A percentile compares a stretch with the other conserved stretches of the same genome.
Conservation (phyloP, 2,329 filamentous ascomycete species). For the Pezicula rhizophila region DNA sequence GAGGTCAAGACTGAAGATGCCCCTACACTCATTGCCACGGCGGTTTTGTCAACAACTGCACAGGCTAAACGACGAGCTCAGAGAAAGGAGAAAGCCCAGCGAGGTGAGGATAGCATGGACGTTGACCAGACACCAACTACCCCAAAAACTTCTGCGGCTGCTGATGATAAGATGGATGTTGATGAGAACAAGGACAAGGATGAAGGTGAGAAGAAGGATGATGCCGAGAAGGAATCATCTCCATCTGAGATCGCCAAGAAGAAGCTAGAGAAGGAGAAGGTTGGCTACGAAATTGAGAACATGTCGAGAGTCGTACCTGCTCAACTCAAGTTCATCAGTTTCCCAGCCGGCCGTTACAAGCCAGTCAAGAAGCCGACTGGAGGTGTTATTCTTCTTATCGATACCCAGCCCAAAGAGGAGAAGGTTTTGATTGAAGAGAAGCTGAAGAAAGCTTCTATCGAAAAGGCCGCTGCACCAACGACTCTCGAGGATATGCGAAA, state of each 20-base stretch:
- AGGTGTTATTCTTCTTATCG: constrained; percentile 84
- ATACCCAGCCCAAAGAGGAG: constrained; percentile 71
- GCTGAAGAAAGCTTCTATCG: constrained; percentile 70
- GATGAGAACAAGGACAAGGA: constrained; percentile 53
- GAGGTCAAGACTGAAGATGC: constrained; percentile 93
- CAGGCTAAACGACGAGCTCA: constrained; percentile 93
- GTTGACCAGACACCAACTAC: constrained; percentile 75
- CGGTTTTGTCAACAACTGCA: constrained; percentile 91
- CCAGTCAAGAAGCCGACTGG: constrained; percentile 94
- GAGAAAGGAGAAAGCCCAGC: constrained; percentile 85
- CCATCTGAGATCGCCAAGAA: constrained; percentile 64
- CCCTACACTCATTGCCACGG: constrained; percentile 88
- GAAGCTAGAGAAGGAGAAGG: constrained; percentile 91
- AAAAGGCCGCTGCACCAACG: constrained; percentile 46
- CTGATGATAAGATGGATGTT: constrained; percentile 81
- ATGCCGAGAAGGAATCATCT: constrained; percentile 51
- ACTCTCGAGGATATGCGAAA: constrained; percentile 23
- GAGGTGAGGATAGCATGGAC: constrained; percentile 85
- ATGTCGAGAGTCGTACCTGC: constrained; percentile 90
- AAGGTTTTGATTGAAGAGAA: constrained; percentile 86
- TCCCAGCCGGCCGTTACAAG: constrained; percentile 84
- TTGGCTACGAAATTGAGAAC: constrained; percentile 93
- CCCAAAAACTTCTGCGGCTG: constrained; percentile 50
- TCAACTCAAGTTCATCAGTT: constrained; percentile 93
- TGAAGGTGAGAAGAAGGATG: constrained; percentile 55